Evolutionary conservation across 495 filamentous ascomycete species (phyloP).

Genomic region (Opeltia flavorubescens): DNA sequence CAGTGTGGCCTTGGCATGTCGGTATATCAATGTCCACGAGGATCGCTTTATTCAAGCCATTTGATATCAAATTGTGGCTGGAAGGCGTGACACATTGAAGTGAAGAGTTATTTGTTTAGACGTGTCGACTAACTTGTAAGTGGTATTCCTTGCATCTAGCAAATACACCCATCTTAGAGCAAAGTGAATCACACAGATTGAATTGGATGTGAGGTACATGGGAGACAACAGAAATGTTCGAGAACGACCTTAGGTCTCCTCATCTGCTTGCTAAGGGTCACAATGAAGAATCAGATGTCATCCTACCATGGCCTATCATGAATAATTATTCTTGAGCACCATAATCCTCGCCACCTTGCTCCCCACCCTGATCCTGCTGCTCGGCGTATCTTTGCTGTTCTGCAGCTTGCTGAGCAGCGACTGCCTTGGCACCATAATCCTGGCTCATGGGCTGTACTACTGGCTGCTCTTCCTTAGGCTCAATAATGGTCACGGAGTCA

Average conservation of each 20-base stretch:
- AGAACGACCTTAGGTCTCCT: too few relatives aligned
- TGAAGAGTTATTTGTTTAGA: background rate
- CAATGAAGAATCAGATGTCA: too few relatives aligned
- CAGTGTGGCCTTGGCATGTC: too few relatives aligned
- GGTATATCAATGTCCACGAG: too few relatives aligned
- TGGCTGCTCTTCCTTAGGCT: conserved; percentile 96
- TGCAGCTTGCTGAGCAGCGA: conserved; percentile 70
- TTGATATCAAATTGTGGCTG: too few relatives aligned
- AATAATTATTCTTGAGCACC: conserved; percentile 20
- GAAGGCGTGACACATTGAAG: background rate
- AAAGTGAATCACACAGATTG: too few relatives aligned
- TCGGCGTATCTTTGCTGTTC: conserved; percentile 56
- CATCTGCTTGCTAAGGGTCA: too few relatives aligned
- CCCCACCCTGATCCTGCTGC: conserved; percentile 36
- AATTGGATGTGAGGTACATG: background rate
- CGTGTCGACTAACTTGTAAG: too few relatives aligned
- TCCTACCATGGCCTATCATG: conserved; percentile 1
- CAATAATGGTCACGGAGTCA: conserved; percentile 96
- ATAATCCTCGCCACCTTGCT: conserved; percentile 20
- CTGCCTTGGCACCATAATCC: conserved; percentile 95
- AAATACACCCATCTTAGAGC: too few relatives aligned
- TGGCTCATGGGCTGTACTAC: conserved; percentile 88
- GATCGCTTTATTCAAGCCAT: too few relatives aligned
- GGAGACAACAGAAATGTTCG: too few relatives aligned
- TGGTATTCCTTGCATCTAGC: too few relatives aligned